These are phyloP conservation scores for Leersia perrieri DNA, from an alignment of 176 grass and related monocot species.

Conservation along the genomic window DNA sequence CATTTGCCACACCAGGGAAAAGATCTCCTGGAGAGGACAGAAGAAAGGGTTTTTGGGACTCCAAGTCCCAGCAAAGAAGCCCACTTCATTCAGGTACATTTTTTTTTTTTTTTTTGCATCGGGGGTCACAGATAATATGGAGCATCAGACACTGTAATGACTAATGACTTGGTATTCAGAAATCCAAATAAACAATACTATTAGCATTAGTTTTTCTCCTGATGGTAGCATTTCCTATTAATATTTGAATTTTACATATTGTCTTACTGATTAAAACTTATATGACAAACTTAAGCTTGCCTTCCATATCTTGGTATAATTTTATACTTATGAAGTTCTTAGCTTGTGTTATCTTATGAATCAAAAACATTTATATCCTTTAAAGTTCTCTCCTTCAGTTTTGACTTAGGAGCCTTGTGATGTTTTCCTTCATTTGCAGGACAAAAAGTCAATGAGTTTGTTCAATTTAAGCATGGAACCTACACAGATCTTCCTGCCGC, in stretches of 20 bases:
- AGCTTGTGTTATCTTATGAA: neutral
- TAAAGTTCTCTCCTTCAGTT: neutral
- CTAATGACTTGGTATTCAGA: neutral
- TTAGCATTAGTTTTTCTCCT: neutral
- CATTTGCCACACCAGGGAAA: slow-evolving; percentile 37
- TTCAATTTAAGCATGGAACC: slow-evolving; percentile 65
- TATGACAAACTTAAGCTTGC: neutral
- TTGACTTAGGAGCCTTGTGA: neutral
- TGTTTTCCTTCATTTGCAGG: slow-evolving; percentile 50
- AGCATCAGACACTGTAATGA: neutral
- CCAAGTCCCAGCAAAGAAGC: slow-evolving; percentile 60
- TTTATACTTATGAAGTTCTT: neutral
- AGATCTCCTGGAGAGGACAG: slow-evolving; percentile 47
- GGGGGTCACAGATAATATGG: neutral
- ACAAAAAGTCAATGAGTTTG: slow-evolving; percentile 67
- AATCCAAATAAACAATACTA: slow-evolving; percentile 12
- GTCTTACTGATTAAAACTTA: slow-evolving; percentile 3
- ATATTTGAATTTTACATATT: neutral
- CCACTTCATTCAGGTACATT: slow-evolving; percentile 57
- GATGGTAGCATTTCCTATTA: neutral
- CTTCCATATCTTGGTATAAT: neutral
- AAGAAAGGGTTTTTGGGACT: slow-evolving; percentile 45
- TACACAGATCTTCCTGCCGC: slow-evolving; percentile 74
- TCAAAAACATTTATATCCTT: neutral
- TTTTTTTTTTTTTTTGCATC: slow-evolving; percentile 30